Evolutionary conservation across 805 yeast species (phyloP).

Genomic region (Huiozyma sinensis): DNA sequence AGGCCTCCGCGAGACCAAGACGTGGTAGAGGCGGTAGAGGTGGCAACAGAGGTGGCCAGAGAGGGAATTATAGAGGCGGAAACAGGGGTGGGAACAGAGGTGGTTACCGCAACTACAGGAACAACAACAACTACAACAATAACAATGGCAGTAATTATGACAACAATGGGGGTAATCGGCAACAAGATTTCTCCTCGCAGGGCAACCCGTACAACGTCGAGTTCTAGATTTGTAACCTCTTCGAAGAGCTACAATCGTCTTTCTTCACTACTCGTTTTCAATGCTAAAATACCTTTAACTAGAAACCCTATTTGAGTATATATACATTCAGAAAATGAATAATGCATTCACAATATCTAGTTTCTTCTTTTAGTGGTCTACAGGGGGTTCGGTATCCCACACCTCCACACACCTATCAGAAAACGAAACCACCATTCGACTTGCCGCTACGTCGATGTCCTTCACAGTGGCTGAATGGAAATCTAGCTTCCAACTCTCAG

Average conservation of each 20-base stretch:
- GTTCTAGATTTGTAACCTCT: conserved; percentile 2
- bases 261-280: no score
- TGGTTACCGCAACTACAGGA: conserved; percentile 5
- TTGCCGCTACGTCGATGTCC: conserved; percentile 10
- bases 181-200: conserved; percentile 1
- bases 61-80: conserved; percentile 11
- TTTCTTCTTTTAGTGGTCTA: no score
- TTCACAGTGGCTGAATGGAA: conserved; percentile 25
- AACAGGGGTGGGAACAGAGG: conserved; percentile 5
- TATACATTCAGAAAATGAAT: no score
- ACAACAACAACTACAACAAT: conserved; percentile 8
- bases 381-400: neutral
- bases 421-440: conserved; percentile 11
- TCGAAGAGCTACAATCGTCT: no score
- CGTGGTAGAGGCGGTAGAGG: conserved; percentile 29
- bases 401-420: neutral
- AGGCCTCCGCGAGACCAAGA: conserved; percentile 41
- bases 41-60: conserved; percentile 26
- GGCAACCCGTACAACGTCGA: conserved; percentile 2
- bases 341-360: no score
- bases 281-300: no score
- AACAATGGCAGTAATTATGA: conserved; percentile 5
- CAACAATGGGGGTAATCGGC: neutral
- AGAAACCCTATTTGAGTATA: no score
- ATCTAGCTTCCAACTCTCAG: conserved; percentile 27